Base-by-base conservation (phyloP, 1,284 basidiomycete species). In the Ganoderma boninense region DNA sequence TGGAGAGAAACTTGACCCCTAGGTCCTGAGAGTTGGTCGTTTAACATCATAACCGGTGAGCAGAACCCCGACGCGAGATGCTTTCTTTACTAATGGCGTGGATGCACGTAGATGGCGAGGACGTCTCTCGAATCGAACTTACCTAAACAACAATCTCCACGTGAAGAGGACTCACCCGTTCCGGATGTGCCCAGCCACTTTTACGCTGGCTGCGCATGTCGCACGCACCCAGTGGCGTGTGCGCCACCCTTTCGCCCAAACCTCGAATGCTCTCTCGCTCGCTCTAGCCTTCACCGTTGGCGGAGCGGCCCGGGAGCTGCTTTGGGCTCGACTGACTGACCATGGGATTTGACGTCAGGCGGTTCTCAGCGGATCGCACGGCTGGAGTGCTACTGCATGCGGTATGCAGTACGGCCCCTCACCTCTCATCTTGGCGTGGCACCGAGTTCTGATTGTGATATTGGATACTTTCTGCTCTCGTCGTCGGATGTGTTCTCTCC, bases 1-100 rank as follows among this genome's bases (percentile, higher is more conserved):
- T 18, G 93, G 93, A 46, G 93, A 95, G 84, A 94, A 94, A 80
- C 82, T 95, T 70, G 92, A 95, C 49, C 84, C 85, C 20, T 74
- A 72, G 44, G 56, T 35, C 42, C 11, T 40, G 42, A 10, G 10
- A 8, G 46, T 26, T 35, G 42, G 2, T 18, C 10, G 52, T 38
- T n/a, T 46, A 54, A 64, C 42, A 29, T 14, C 40, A 43, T 52
- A 65, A 54, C 61, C 49, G 59, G 66, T 62, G n/a, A n/a, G n/a
- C n/a, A n/a, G n/a, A n/a, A n/a, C n/a, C n/a, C n/a, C n/a, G n/a
- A n/a, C n/a, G n/a, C n/a, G 26, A 29, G 26, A 29, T 29, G 26
- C 26, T 38, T 4, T 5, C 3, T 26, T 40, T 13, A 35, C 59
- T 61, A 5, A 61, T 14, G n/a, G 20, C 2, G 18, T 57, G 38